A percentile compares a stretch with the other conserved stretches of the same genome.
phyloP scores from a whole-genome alignment of 495 filamentous ascomycete species.

The Penicillium bialowiezense region DNA sequence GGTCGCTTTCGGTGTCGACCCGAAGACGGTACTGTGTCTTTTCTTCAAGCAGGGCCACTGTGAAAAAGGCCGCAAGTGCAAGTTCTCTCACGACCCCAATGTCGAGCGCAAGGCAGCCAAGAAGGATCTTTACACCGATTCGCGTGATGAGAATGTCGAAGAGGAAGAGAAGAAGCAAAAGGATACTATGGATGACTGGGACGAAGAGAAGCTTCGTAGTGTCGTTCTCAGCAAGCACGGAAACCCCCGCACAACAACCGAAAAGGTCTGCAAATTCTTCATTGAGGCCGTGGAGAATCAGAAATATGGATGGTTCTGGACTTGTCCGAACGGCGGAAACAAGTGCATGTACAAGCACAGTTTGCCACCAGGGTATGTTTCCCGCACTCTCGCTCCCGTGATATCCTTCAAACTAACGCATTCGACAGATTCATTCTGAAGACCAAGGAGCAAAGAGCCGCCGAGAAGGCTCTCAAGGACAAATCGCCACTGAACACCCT shows the following conservation, averaged over 20 bases:
- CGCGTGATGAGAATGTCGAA: conserved; percentile 61
- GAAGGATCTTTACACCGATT: conserved; percentile 88
- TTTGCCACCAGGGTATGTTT: conserved; percentile 81
- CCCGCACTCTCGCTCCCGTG: not conserved
- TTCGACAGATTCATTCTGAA: conserved; percentile 81
- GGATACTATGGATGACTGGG: conserved; percentile 94
- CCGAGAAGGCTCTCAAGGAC: conserved; percentile 96
- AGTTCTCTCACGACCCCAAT: conserved; percentile 89
- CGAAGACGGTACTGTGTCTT: conserved; percentile 94
- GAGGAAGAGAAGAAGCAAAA: conserved; percentile 79
- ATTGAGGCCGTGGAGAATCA: conserved; percentile 96
- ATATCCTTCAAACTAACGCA: conserved; percentile 19
- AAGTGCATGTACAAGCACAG: conserved; percentile 99
- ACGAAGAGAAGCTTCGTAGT: conserved; percentile 89
- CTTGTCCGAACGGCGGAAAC: conserved; percentile 93
- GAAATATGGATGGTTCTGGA: conserved; percentile 99
- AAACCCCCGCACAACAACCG: conserved; percentile 92
- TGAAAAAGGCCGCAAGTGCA: conserved; percentile 97
- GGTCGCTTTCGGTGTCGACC: conserved; percentile 95
- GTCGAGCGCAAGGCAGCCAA: conserved; percentile 90
- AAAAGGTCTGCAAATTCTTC: conserved; percentile 99
- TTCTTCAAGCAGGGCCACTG: conserved; percentile 97
- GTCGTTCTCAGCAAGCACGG: conserved; percentile 95
- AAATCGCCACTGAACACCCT: conserved; percentile 93
- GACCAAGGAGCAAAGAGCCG: conserved; percentile 93